Evolutionary conservation across 1,139 yeast genomes (phyloP), one percentile per base, ranked within the genome.

Genomic region (Scheffersomyces cryptocercus): DNA sequence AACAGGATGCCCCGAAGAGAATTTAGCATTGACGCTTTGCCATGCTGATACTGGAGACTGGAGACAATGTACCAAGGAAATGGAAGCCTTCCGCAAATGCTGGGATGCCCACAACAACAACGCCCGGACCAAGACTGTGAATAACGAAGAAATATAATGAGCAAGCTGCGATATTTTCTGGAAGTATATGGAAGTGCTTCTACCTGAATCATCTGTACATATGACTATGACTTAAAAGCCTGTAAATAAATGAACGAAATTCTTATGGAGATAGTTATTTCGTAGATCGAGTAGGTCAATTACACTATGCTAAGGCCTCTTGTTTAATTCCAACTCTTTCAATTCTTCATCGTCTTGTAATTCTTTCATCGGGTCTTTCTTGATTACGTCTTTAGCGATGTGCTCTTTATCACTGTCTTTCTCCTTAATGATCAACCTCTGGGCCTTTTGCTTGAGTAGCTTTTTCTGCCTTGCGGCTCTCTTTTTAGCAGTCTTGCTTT

Each of bases 41-140:
- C 91, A 85, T 58, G 90, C 91, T 6, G 93, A 86, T 51, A 84
- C 82, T 0, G 84, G 85, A 3, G 95, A 86, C 60, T 86, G 95
- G 95, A 68, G 95, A 49, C 68, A 81, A 58, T 86, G 95, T 53
- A 53, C 77, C 2, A 65, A 69, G 28, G 91, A 86, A 70, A 81
- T 85, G 87, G 71, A 73, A 36, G 86, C 79, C 1, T 85, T 85
- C 58, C 73, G 79, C 41, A 71, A 77, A 53, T 85, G 95, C 64
- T 85, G 95, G 95, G 78, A 65, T 7, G 62, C 49, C 13, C 74
- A 82, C 59, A 72, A 75, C 46, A 85, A 85, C 56, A 73, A 83
- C 59, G 68, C 68, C 42, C 64, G 91, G 34, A 80, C 85, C 0
- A 58, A 49, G 28, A 76, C 84, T 2, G 79, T 76, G 10, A 64